Percentiles rank a stretch among this genome's conserved stretches.
Evolutionary conservation across 2,329 filamentous ascomycete genomes (phyloP).

Genomic region (Ilyonectria destructans): DNA sequence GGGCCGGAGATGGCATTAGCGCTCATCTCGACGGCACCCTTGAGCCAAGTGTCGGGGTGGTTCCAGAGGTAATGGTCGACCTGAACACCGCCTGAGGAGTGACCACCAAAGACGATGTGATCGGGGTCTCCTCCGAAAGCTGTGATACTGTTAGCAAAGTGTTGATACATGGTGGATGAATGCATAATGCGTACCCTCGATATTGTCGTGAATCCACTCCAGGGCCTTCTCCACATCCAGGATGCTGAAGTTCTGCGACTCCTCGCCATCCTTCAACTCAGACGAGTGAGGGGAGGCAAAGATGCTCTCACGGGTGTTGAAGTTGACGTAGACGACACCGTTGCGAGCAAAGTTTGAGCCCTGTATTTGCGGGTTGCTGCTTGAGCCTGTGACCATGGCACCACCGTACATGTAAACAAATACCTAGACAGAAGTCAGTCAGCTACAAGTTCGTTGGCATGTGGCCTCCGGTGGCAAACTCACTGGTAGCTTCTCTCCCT

Average conservation of each 20-base stretch:
- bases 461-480: conserved; percentile 9
- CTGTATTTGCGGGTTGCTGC: conserved; percentile 58
- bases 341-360: conserved; percentile 56
- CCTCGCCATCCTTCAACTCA: conserved; percentile 48
- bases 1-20: conserved; percentile 60
- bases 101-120: conserved; percentile 62
- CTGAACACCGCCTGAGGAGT: conserved; percentile 57
- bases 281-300: conserved; percentile 62
- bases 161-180: background rate
- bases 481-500: conserved; percentile 49
- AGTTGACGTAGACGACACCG: conserved; percentile 57
- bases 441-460: background rate
- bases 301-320: conserved; percentile 60
- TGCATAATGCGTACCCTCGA: conserved; percentile 32
- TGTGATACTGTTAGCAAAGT: conserved; percentile 21
- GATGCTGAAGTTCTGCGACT: conserved; percentile 48
- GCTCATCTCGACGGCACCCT: conserved; percentile 59
- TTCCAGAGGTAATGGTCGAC: conserved; percentile 62
- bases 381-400: conserved; percentile 53
- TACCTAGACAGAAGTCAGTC: conserved; percentile 31
- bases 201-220: conserved; percentile 48
- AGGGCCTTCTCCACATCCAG: conserved; percentile 48
- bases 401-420: conserved; percentile 62
- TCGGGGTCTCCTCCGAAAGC: conserved; percentile 63
- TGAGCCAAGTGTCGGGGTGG: conserved; percentile 56